Percentiles rank a stretch among this genome's conserved stretches.
Conservation (phyloP, 495 filamentous ascomycete genomes). For the Hypoxylon intermedium region DNA sequence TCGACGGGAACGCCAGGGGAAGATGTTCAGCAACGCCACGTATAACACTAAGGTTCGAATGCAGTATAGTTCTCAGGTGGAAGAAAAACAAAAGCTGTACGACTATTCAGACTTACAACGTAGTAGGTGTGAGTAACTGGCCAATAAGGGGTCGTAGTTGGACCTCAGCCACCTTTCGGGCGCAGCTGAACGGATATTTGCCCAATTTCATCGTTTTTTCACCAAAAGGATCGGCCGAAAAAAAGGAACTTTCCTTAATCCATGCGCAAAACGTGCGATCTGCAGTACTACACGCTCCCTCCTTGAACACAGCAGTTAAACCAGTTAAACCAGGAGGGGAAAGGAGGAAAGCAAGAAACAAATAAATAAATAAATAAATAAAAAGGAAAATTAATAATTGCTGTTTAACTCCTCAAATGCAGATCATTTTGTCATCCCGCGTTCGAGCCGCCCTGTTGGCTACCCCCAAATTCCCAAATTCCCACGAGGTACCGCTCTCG, state of each 20-base stretch:
- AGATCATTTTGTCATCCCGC: slow-evolving; percentile 17
- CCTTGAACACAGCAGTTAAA: slow-evolving; percentile 10
- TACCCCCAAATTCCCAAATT: slow-evolving; percentile 13
- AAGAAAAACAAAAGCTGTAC: slow-evolving; percentile 28
- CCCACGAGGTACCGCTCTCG: slow-evolving; percentile 19
- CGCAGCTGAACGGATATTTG: slow-evolving; percentile 43
- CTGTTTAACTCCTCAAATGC: neutral
- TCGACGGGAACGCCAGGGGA: slow-evolving; percentile 9
- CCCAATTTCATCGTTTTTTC: slow-evolving; percentile 12
- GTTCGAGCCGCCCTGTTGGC: slow-evolving; percentile 5
- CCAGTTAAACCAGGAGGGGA: slow-evolving; percentile 13
- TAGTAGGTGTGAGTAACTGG: slow-evolving; percentile 12
- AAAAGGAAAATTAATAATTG: slow-evolving; percentile 4
- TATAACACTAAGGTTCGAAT: slow-evolving; percentile 33
- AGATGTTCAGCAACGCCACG: slow-evolving; percentile 43
- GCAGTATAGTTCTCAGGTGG: slow-evolving; percentile 42
- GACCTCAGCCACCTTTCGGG: slow-evolving; percentile 35
- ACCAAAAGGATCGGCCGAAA: slow-evolving; percentile 16
- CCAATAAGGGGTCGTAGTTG: slow-evolving; percentile 29
- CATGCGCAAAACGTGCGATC: slow-evolving; percentile 19
- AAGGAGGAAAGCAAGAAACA: slow-evolving; percentile 3
- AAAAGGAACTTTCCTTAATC: slow-evolving; percentile 11
- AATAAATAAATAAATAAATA: slow-evolving; percentile 8
- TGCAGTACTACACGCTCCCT: slow-evolving; percentile 27
- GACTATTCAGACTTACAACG: slow-evolving; percentile 33